Percentiles rank a stretch among this genome's conserved stretches.
These are phyloP conservation scores for Phytophthora citrophthora DNA, from an alignment of 352 stramenopile genomes.

Conservation along the genomic window DNA sequence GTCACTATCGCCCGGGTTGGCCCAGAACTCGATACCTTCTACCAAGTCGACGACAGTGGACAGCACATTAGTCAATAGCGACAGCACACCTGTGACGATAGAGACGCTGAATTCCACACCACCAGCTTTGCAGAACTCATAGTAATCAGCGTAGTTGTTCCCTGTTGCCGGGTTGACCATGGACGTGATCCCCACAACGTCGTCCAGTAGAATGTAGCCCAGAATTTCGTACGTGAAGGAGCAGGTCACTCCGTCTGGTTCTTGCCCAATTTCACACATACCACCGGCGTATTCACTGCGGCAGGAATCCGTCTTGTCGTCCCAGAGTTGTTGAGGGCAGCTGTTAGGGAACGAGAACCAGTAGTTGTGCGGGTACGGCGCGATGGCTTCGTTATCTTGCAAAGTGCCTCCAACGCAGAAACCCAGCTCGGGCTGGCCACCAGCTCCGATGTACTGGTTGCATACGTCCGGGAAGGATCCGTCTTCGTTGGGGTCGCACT, in stretches of 20 bases:
- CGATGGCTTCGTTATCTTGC: constrained; percentile 52
- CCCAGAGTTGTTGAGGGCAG: constrained; percentile 55
- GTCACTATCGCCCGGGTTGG: constrained; percentile 43
- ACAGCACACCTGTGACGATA: constrained; percentile 4
- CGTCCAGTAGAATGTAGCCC: constrained; percentile 65
- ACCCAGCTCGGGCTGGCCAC: constrained; percentile 52
- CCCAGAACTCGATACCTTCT: constrained; percentile 69
- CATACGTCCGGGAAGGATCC: constrained; percentile 48
- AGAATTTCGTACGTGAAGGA: constrained; percentile 70
- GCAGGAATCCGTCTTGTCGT: constrained; percentile 49
- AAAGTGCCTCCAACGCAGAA: constrained; percentile 56
- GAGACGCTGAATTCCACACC: constrained; percentile 53
- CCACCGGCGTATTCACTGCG: constrained; percentile 46
- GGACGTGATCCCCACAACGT: constrained; percentile 75
- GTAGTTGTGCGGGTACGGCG: constrained; percentile 81
- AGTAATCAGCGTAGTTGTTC: constrained; percentile 56
- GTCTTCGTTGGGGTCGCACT: constrained; percentile 51
- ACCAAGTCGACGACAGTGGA: constrained; percentile 29
- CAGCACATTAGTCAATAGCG: constrained; percentile 14
- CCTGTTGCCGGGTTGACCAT: constrained; percentile 60
- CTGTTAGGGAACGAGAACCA: constrained; percentile 88
- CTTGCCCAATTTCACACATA: constrained; percentile 48
- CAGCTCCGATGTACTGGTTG: constrained; percentile 60
- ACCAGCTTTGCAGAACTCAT: constrained; percentile 67
- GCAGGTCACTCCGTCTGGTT: constrained; percentile 64